Evolutionary conservation across 139 green algal species (phyloP).

Genomic region (Astrephomene gubernaculifera): DNA sequence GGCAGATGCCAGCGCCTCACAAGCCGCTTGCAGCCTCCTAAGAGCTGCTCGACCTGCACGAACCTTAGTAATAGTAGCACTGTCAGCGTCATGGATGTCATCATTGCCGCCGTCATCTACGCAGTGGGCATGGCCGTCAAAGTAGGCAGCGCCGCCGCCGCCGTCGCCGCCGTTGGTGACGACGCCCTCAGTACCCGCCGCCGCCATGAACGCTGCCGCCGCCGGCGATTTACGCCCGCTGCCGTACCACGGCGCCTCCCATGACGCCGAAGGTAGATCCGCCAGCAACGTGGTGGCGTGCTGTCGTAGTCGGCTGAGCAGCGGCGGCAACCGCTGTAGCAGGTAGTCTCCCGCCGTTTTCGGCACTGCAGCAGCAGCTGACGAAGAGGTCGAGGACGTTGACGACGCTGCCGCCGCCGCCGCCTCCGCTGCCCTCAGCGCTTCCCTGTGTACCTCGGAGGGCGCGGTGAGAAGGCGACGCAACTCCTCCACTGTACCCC

Average conservation of each 20-base stretch:
- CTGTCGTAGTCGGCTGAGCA: not conserved
- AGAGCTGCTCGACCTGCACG: not conserved
- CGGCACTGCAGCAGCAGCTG: not conserved
- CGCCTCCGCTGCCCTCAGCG: not conserved
- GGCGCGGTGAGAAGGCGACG: not conserved
- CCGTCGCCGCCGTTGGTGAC: too few relatives aligned
- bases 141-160: too few relatives aligned
- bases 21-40: not conserved
- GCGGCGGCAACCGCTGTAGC: not conserved
- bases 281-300: not conserved
- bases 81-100: too few relatives aligned
- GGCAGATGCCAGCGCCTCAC: not conserved
- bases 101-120: too few relatives aligned
- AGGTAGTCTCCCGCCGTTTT: not conserved
- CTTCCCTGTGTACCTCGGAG: not conserved
- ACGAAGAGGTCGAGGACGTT: not conserved
- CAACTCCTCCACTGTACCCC: not conserved
- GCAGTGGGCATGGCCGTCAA: too few relatives aligned
- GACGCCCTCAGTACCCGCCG: not conserved
- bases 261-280: conserved; percentile 4
- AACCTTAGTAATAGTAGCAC: not conserved
- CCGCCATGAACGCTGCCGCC: too few relatives aligned
- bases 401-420: not conserved
- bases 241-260: not conserved
- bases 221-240: not conserved